Percentiles rank a stretch among this genome's conserved stretches.
phyloP scores from a whole-genome alignment of 306 rosid genomes.

The Canavalia gladiata region DNA sequence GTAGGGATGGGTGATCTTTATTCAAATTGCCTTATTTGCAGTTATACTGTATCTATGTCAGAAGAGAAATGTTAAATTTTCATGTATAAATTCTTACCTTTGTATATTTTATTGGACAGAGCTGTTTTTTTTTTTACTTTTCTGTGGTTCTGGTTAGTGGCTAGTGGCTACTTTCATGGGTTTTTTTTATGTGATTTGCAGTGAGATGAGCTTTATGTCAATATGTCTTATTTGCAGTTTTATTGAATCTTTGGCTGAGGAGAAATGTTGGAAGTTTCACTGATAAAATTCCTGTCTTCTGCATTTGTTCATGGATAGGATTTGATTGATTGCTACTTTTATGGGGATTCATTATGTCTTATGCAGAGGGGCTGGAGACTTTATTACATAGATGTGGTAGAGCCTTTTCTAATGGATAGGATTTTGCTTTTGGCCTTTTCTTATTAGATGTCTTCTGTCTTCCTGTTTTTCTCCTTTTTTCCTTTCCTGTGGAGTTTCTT shows the following conservation, averaged over 20 bases:
- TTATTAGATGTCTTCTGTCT: constrained; percentile 10
- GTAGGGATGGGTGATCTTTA: background rate
- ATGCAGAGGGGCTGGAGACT: background rate
- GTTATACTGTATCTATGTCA: background rate
- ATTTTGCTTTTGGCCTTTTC: constrained; percentile 7
- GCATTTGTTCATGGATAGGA: background rate
- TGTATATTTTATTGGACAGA: background rate
- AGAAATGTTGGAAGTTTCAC: background rate
- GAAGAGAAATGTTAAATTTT: constrained; percentile 27
- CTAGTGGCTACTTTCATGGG: background rate
- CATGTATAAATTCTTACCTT: constrained; percentile 11
- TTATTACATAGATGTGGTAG: background rate
- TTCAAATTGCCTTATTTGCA: constrained; percentile 3
- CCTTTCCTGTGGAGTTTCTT: constrained; percentile 9
- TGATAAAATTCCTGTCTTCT: background rate
- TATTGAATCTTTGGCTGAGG: constrained; percentile 13
- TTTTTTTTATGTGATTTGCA: background rate
- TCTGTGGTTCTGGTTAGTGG: constrained; percentile 13
- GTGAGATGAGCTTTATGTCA: constrained; percentile 18
- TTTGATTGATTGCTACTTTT: constrained; percentile 22
- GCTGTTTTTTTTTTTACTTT: background rate
- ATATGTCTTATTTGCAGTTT: background rate
- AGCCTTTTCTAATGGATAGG: background rate
- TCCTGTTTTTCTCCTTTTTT: constrained; percentile 25
- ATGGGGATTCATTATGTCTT: constrained; percentile 23